Evolutionary conservation across 2,329 filamentous ascomycete genomes (phyloP).

Genomic region (Xylaria sp.): DNA sequence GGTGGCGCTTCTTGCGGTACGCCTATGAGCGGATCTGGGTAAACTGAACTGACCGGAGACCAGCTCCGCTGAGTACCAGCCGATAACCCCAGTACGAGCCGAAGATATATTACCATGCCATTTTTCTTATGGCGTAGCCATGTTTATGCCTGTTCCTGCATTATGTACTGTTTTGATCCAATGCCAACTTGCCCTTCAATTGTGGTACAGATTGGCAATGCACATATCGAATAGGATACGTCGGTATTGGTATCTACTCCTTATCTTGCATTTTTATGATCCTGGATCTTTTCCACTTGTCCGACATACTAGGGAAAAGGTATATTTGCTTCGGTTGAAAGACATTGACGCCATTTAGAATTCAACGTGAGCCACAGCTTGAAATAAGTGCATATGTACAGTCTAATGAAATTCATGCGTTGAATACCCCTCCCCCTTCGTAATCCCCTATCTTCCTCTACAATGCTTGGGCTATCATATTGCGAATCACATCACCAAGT

Average conservation of each 20-base stretch:
- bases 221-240: not conserved
- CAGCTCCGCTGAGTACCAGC: slow-evolving; percentile 42
- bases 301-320: not conserved
- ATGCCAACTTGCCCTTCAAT: not conserved
- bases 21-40: slow-evolving; percentile 35
- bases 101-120: slow-evolving; percentile 38
- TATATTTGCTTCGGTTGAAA: not conserved
- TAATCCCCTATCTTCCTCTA: not conserved
- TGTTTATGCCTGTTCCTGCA: slow-evolving; percentile 37
- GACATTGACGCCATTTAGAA: not conserved
- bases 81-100: slow-evolving; percentile 40
- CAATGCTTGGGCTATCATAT: slow-evolving; percentile 45
- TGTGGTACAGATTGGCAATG: slow-evolving; percentile 24
- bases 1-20: slow-evolving; percentile 9
- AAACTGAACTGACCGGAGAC: slow-evolving; percentile 44
- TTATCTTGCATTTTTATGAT: not conserved
- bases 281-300: not conserved
- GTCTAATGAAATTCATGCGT: slow-evolving; percentile 3
- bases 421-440: not conserved
- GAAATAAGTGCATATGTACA: not conserved
- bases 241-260: not conserved
- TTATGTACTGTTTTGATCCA: slow-evolving; percentile 8
- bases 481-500: slow-evolving; percentile 56
- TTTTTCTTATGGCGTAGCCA: not conserved
- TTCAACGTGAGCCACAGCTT: not conserved